These are phyloP conservation scores for Cyamopsis tetragonoloba DNA, from an alignment of 306 rosid species.

Conservation along the genomic window DNA sequence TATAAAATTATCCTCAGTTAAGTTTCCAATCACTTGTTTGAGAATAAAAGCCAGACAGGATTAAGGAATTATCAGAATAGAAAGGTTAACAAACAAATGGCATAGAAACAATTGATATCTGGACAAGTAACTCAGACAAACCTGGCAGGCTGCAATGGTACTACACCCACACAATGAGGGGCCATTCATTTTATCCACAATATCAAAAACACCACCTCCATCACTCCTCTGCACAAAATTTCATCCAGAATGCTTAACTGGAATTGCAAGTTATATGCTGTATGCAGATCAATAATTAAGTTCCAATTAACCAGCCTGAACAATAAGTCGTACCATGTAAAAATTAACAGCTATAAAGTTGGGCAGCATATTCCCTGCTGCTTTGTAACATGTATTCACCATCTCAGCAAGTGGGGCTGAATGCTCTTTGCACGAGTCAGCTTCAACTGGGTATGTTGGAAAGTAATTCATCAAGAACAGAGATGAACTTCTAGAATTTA, in stretches of 20 bases:
- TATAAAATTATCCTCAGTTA: constrained; percentile 13
- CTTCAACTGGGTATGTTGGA: constrained; percentile 87
- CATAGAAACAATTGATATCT: neutral
- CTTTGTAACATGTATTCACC: constrained; percentile 82
- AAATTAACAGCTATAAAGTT: constrained; percentile 90
- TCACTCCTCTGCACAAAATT: constrained; percentile 81
- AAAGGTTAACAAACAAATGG: constrained; percentile 19
- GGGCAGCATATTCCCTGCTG: constrained; percentile 78
- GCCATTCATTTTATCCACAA: constrained; percentile 86
- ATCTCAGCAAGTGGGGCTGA: constrained; percentile 84
- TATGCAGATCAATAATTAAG: neutral
- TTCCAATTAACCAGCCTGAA: neutral
- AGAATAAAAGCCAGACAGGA: constrained; percentile 1
- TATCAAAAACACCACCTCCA: constrained; percentile 94
- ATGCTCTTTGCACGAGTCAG: constrained; percentile 96
- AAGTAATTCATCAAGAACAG: constrained; percentile 88
- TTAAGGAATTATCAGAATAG: constrained; percentile 7
- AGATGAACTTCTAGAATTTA: constrained; percentile 62
- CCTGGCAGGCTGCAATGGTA: constrained; percentile 90
- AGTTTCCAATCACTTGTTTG: neutral
- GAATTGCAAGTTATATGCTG: constrained; percentile 9
- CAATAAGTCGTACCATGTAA: constrained; percentile 70
- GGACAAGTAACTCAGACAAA: constrained; percentile 39
- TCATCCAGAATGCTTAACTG: constrained; percentile 30
- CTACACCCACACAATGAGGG: constrained; percentile 78